phyloP scores from a whole-genome alignment of 305 asterid genomes.

The Fraxinus platypoda region DNA sequence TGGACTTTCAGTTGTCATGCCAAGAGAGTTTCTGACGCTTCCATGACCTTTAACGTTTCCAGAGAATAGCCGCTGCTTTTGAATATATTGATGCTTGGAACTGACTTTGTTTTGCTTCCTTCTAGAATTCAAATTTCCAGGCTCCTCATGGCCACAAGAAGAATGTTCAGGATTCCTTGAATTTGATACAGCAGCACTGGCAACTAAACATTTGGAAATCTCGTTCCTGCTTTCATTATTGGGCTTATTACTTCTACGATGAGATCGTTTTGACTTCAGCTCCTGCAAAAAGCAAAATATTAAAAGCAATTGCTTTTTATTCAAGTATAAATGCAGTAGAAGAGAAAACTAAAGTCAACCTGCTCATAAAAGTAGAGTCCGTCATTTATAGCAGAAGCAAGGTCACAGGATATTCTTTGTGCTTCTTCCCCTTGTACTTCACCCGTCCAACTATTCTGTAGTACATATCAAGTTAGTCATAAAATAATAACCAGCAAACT shows the following conservation, averaged over 20 bases:
- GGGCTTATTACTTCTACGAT: constrained; percentile 38
- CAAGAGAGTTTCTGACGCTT: constrained; percentile 42
- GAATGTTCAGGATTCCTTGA: constrained; percentile 43
- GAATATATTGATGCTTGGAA: constrained; percentile 53
- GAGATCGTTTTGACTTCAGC: constrained; percentile 52
- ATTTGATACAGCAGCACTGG: constrained; percentile 38
- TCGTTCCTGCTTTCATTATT: constrained; percentile 47
- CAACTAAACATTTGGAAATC: constrained; percentile 39
- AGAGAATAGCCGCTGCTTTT: constrained; percentile 68
- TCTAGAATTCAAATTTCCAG: constrained; percentile 47
- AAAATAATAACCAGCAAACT: background rate
- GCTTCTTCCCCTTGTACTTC: constrained; percentile 49
- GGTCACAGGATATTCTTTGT: constrained; percentile 58
- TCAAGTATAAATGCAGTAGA: constrained; percentile 15
- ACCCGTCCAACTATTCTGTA: constrained; percentile 52
- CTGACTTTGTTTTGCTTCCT: constrained; percentile 59
- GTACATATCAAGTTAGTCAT: constrained; percentile 24
- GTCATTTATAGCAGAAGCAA: constrained; percentile 82
- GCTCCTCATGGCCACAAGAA: constrained; percentile 49
- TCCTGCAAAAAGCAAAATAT: constrained; percentile 50
- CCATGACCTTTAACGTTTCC: constrained; percentile 55
- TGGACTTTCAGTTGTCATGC: constrained; percentile 68
- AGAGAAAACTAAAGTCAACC: constrained; percentile 43
- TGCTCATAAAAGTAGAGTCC: constrained; percentile 89
- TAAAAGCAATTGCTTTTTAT: background rate